A percentile compares a stretch with the other conserved stretches of the same genome.
Conservation (phyloP, 2,329 filamentous ascomycete species). For the Fusarium bactridioides region DNA sequence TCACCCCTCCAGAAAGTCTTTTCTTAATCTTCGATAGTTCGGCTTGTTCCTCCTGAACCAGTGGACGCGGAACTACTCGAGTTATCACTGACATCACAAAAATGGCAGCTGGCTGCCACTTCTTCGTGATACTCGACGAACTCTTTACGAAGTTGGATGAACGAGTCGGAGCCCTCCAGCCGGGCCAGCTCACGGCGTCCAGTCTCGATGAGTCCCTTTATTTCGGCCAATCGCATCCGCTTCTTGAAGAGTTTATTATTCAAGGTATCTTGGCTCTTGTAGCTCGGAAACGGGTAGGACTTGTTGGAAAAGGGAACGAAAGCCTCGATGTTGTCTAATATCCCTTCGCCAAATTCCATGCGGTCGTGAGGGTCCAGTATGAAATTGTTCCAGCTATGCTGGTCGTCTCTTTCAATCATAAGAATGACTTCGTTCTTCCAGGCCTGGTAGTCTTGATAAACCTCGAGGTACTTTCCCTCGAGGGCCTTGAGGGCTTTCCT, state of each 20-base stretch:
- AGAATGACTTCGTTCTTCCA: neutral
- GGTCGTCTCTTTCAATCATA: neutral
- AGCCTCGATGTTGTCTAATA: neutral
- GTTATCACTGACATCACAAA: neutral
- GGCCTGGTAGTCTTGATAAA: neutral
- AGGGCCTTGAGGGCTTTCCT: conserved; percentile 6
- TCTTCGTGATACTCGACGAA: neutral
- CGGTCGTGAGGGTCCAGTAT: conserved; percentile 8
- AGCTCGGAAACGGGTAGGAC: neutral
- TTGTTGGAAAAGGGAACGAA: neutral
- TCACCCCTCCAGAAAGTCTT: too few relatives aligned
- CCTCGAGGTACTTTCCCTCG: neutral
- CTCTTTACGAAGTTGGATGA: conserved; percentile 6
- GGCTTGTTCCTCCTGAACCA: neutral
- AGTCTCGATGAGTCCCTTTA: neutral
- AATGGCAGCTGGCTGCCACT: neutral
- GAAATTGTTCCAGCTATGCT: conserved; percentile 17
- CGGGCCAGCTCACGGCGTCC: conserved; percentile 19
- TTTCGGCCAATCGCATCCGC: neutral
- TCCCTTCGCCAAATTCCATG: neutral
- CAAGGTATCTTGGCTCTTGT: neutral
- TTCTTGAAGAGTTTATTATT: neutral
- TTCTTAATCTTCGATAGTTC: neutral
- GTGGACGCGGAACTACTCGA: neutral
- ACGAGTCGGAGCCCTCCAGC: conserved; percentile 5